Evolutionary conservation across 805 yeast genomes (phyloP).

Genomic region (Sugiyamaella mastotermitis): DNA sequence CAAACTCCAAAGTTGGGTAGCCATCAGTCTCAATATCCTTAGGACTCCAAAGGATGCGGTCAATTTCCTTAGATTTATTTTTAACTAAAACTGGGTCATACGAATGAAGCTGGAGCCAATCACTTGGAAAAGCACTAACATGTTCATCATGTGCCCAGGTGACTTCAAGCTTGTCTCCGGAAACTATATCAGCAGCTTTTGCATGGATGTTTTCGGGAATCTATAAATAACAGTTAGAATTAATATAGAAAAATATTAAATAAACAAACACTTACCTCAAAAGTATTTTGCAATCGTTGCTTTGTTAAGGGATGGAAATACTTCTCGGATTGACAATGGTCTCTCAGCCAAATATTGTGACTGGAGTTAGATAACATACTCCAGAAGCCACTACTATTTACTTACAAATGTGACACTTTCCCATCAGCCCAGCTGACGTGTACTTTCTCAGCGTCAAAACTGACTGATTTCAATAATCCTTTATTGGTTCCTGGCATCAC

Average conservation of each 20-base stretch:
- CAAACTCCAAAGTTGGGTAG: constrained; percentile 46
- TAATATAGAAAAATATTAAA: neutral
- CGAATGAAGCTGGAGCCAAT: constrained; percentile 46
- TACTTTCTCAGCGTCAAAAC: constrained; percentile 19
- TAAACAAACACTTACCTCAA: constrained; percentile 30
- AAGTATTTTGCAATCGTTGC: constrained; percentile 54
- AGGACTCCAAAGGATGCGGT: constrained; percentile 40
- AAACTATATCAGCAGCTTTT: constrained; percentile 13
- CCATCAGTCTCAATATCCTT: constrained; percentile 32
- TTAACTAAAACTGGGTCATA: constrained; percentile 44
- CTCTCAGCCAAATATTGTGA: constrained; percentile 59
- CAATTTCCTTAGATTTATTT: constrained; percentile 28
- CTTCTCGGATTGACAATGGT: constrained; percentile 51
- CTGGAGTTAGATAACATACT: constrained; percentile 7
- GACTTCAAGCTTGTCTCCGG: constrained; percentile 16
- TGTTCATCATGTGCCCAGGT: constrained; percentile 39
- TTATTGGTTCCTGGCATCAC: too few species aligned
- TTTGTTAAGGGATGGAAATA: constrained; percentile 53
- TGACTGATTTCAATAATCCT: constrained; percentile 10
- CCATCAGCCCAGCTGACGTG: constrained; percentile 26
- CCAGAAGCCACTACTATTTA: neutral
- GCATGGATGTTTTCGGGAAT: constrained; percentile 32
- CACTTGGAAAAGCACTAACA: constrained; percentile 31
- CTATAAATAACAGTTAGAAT: constrained; percentile 1
- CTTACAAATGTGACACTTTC: constrained; percentile 23